A percentile compares a stretch with the other conserved stretches of the same genome.
Evolutionary conservation across 345 rosid genomes (phyloP).

Genomic region (Eucalyptus sideroxylon): DNA sequence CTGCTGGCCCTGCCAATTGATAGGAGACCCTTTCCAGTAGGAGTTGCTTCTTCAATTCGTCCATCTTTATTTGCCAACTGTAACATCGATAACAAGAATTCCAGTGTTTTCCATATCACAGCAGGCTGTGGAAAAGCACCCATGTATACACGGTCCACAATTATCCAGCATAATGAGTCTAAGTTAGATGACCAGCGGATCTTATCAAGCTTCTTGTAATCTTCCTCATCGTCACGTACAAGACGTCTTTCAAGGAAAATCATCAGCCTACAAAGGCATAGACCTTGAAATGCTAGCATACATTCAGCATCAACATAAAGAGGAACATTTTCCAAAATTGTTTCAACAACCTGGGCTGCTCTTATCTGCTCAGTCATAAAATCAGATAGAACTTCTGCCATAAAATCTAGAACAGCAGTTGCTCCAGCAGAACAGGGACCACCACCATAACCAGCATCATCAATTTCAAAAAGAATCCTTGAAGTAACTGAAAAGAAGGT

Average conservation of each 20-base stretch:
- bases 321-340: slow-evolving; percentile 83
- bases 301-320: slow-evolving; percentile 86
- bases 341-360: slow-evolving; percentile 72
- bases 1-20: slow-evolving; percentile 75
- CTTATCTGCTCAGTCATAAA: slow-evolving; percentile 81
- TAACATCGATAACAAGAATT: slow-evolving; percentile 91
- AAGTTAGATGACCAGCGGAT: slow-evolving; percentile 86
- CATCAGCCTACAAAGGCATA: slow-evolving; percentile 87
- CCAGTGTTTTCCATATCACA: slow-evolving; percentile 68
- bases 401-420: slow-evolving; percentile 87
- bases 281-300: slow-evolving; percentile 85
- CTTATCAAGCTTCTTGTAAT: slow-evolving; percentile 85
- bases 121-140: slow-evolving; percentile 92
- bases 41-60: slow-evolving; percentile 82
- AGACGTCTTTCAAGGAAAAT: slow-evolving; percentile 96
- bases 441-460: slow-evolving; percentile 96
- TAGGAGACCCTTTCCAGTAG: slow-evolving; percentile 80
- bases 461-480: slow-evolving; percentile 70
- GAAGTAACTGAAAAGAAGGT: slow-evolving; percentile 45
- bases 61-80: slow-evolving; percentile 98
- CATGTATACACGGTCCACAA: slow-evolving; percentile 95
- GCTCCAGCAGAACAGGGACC: slow-evolving; percentile 99
- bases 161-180: slow-evolving; percentile 93
- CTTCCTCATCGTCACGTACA: slow-evolving; percentile 97
- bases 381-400: slow-evolving; percentile 97